These are phyloP conservation scores for Globisporangium takayamanum DNA, from an alignment of 352 stramenopile species.

Conservation along the genomic window DNA sequence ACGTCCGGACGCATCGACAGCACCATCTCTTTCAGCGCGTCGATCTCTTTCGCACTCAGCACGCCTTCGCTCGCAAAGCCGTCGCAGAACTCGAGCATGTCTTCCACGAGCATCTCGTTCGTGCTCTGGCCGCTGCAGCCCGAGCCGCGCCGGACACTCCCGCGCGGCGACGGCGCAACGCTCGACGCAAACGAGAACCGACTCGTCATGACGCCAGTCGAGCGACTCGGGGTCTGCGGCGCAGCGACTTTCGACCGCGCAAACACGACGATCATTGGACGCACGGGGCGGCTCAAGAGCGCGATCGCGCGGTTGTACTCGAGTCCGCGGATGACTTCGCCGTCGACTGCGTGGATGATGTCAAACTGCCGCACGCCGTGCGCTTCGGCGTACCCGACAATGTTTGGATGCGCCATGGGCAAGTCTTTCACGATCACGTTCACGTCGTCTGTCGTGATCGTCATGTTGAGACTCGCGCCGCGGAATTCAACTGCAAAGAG, in stretches of 20 bases:
- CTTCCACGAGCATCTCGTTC: slow-evolving; percentile 66
- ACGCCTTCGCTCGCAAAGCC: slow-evolving; percentile 41
- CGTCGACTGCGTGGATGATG: slow-evolving; percentile 74
- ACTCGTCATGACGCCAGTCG: slow-evolving; percentile 40
- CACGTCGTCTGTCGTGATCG: slow-evolving; percentile 79
- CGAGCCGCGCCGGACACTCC: slow-evolving; percentile 36
- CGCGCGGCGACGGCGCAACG: slow-evolving; percentile 53
- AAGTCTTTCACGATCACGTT: slow-evolving; percentile 83
- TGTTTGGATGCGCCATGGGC: slow-evolving; percentile 74
- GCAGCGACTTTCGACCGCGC: slow-evolving; percentile 58
- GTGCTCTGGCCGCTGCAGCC: slow-evolving; percentile 34
- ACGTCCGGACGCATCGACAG: slow-evolving; percentile 66
- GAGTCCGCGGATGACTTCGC: slow-evolving; percentile 64
- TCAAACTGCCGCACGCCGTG: slow-evolving; percentile 78
- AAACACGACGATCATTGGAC: slow-evolving; percentile 80
- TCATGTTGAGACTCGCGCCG: slow-evolving; percentile 76
- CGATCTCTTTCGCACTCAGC: slow-evolving; percentile 54
- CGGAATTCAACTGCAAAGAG: slow-evolving; percentile 82
- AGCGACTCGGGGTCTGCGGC: slow-evolving; percentile 43
- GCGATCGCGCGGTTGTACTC: slow-evolving; percentile 83
- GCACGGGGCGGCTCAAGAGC: slow-evolving; percentile 52
- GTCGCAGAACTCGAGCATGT: slow-evolving; percentile 86
- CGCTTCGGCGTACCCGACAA: slow-evolving; percentile 76
- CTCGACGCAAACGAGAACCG: slow-evolving; percentile 73
- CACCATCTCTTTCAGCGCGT: slow-evolving; percentile 77